These are phyloP conservation scores for Penstemon newberryi DNA, from an alignment of 257 asterid species.

Conservation along the genomic window DNA sequence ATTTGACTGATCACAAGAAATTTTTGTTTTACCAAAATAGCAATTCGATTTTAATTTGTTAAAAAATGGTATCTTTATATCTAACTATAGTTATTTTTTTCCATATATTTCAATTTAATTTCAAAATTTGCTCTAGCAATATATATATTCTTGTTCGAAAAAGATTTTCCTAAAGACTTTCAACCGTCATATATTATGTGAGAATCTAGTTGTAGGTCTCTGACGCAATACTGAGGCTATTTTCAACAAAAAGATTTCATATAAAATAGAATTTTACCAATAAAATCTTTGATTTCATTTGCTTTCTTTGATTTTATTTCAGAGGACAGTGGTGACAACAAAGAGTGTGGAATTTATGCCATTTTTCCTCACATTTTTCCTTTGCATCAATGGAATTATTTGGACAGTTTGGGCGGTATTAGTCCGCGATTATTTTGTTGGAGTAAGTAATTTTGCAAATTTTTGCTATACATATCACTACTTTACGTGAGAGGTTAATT, in stretches of 20 bases:
- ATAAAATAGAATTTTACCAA: not conserved
- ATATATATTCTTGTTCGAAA: not conserved
- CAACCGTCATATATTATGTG: not conserved
- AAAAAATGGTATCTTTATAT: too few relatives aligned
- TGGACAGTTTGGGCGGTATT: constrained; percentile 32
- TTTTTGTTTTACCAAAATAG: too few relatives aligned
- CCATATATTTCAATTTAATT: too few relatives aligned
- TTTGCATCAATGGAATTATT: constrained; percentile 21
- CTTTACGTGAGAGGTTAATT: not conserved
- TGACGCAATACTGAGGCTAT: too few relatives aligned
- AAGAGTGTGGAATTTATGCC: constrained; percentile 40
- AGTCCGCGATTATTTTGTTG: constrained; percentile 26
- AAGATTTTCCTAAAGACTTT: not conserved
- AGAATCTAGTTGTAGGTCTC: not conserved
- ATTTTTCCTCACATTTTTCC: constrained; percentile 31
- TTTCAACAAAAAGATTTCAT: too few relatives aligned
- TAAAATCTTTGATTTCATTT: not conserved
- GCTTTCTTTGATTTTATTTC: not conserved
- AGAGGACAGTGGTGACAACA: constrained; percentile 30
- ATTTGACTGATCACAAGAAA: too few relatives aligned
- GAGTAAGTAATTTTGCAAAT: constrained; percentile 21
- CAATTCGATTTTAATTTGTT: too few relatives aligned
- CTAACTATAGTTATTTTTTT: too few relatives aligned
- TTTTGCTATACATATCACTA: not conserved
- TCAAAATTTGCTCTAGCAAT: not conserved